Evolutionary conservation across 176 grass and related monocot genomes (phyloP), one percentile per base, ranked within the genome.

Genomic region (Phyllostachys edulis): DNA sequence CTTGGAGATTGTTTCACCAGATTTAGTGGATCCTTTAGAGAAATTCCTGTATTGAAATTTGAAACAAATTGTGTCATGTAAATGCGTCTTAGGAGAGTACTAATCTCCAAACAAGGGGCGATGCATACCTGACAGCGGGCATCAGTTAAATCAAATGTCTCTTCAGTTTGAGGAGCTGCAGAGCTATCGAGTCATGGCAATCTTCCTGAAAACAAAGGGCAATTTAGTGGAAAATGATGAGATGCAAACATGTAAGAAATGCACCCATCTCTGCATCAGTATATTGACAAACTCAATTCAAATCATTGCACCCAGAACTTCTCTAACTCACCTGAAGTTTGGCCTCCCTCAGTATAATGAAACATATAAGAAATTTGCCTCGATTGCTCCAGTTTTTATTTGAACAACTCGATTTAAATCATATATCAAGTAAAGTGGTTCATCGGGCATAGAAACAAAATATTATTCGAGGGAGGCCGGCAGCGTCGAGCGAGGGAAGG

Each of bases 391-490:
- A 51, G 97, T 93, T 87, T 76, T 91, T 59, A 99, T 67, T 84
- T 96, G 93, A 90, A 99, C 88, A 84, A 99, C 82, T 83, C 97
- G 85, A 88, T 99, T 99, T 88, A 99, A 96, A 83, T 96, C 93
- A 79, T 99, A 96, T 62, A 99, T 95, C 88, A 99, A 83, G 70
- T 99, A 96, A 77, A 99, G 91, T 36, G 97, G 97, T 74, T 99
- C 97, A 88, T 99, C 97, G 42, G 86, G 91, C 29, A 29, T 29
- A 29, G 29, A 29, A 29, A 29, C 29, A 29, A 29, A 29, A 29
- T 29, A 29, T 29, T 29, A 1, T 29, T 29, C 29, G 29, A 29
- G 29, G 29, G 29, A 29, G 29, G 29, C 29, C 29, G 29, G 29
- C 29, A 1, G 1, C 29, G 29, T 29, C 29, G 29, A 29, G 29